Evolutionary conservation across 345 rosid species (phyloP), one percentile per base, ranked within the genome.

Genomic region (Isatis tinctoria): DNA sequence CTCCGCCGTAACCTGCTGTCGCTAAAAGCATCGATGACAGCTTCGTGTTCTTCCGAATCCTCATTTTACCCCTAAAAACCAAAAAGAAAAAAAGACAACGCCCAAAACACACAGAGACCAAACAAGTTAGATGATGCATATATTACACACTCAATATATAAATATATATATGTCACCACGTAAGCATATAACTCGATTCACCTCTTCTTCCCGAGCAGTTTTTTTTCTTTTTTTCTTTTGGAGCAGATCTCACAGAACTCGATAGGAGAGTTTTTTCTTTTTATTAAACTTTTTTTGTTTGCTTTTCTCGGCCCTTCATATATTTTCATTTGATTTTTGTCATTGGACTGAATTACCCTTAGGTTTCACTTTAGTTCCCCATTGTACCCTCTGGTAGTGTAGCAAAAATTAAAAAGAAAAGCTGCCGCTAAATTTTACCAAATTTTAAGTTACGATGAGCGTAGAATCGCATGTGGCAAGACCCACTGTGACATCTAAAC

Each of bases 41-140:
- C 79, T 87, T 86, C 35, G 83, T 84, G 93, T 92, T 86, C 89
- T 92, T 92, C 41, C 98, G 85, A 82, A 92, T 92, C 96, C 96
- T 88, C 98, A 92, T 92, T 73, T 58, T 27, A 17, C 20, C 54
- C 74, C 58, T 18, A 67, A 45, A 45, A 52, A n/a, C 30, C 35
- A 17, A 49, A 52, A 43, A 14, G n/a, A 43, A 43, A 43, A 14
- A 14, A 5, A 43, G 7, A 45, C 58, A 60, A 24, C 60, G 20
- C 45, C 64, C 60, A 66, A 51, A 18, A 52, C 17, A 44, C 4
- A 57, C 24, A 48, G 1, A 69, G 37, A 67, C 64, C 69, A 66
- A 61, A 51, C 59, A 10, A 35, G 37, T 66, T 17, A 52, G 10
- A 33, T 58, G 27, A 58, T 12, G 10, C 18, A 24, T 12, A 18